These are phyloP conservation scores for Pseudocercospora musae DNA, from an alignment of 2,329 filamentous ascomycete species.

Conservation along the genomic window DNA sequence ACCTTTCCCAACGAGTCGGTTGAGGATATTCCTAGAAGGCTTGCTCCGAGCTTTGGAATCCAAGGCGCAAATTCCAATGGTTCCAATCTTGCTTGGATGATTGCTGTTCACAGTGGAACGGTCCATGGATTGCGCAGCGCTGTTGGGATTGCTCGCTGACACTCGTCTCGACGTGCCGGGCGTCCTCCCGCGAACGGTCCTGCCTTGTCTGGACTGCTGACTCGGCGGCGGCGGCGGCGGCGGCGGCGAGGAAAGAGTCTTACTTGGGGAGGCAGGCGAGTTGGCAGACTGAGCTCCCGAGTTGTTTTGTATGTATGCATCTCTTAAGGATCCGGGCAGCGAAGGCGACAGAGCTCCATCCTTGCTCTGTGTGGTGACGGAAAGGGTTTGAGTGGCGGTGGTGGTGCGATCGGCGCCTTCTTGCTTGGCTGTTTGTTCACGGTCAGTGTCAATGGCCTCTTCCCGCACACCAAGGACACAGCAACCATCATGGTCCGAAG, in stretches of 20 bases:
- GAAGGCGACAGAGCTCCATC: slow-evolving; percentile 44
- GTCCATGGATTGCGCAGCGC: slow-evolving; percentile 74
- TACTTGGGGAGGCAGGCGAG: slow-evolving; percentile 73
- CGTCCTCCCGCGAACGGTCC: slow-evolving; percentile 41
- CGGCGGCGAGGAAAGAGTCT: slow-evolving; percentile 59
- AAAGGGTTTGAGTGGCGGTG: slow-evolving; percentile 45
- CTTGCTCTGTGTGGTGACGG: slow-evolving; percentile 45
- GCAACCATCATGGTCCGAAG: slow-evolving; percentile 46
- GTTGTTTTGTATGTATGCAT: slow-evolving; percentile 15
- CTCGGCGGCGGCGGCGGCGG: slow-evolving; percentile 23
- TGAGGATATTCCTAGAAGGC: slow-evolving; percentile 92
- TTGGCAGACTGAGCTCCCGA: slow-evolving; percentile 61
- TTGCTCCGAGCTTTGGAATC: slow-evolving; percentile 96
- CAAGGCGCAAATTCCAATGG: slow-evolving; percentile 89
- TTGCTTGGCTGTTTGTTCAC: slow-evolving; percentile 12
- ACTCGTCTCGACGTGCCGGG: slow-evolving; percentile 66
- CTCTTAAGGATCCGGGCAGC: slow-evolving; percentile 36
- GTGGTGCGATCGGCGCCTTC: slow-evolving; percentile 29
- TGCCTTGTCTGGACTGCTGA: slow-evolving; percentile 18
- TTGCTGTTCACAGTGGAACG: slow-evolving; percentile 52
- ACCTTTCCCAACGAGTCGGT: slow-evolving; percentile 83
- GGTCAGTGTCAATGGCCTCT: slow-evolving; percentile 14
- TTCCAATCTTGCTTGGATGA: slow-evolving; percentile 55
- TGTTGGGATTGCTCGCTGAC: slow-evolving; percentile 79
- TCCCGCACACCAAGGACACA: slow-evolving; percentile 9